phyloP scores from a whole-genome alignment of 345 rosid genomes.

The Zanthoxylum bungeanum region DNA sequence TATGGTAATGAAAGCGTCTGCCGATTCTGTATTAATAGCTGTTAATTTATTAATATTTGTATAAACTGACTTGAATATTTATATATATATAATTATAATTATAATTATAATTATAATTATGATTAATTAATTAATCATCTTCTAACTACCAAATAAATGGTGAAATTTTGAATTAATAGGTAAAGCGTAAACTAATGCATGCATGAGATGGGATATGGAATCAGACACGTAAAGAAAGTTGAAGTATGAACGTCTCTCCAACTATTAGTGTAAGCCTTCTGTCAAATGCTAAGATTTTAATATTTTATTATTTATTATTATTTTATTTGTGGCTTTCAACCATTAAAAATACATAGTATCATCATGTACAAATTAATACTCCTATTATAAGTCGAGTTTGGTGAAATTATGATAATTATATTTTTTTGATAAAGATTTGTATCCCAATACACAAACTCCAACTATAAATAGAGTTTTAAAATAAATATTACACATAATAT shows the following conservation, averaged over 20 bases:
- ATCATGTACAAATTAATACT: too few relatives aligned
- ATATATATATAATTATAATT: too few relatives aligned
- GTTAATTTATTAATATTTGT: background rate
- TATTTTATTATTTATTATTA: too few relatives aligned
- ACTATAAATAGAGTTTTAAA: too few relatives aligned
- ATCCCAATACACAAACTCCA: too few relatives aligned
- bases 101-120: too few relatives aligned
- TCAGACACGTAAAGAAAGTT: background rate
- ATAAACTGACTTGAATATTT: background rate
- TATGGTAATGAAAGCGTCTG: too few relatives aligned
- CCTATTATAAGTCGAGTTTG: too few relatives aligned
- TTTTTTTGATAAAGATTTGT: background rate
- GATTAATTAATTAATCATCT: background rate
- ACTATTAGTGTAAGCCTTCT: background rate
- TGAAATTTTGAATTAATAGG: background rate
- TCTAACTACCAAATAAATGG: background rate
- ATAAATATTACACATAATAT: too few relatives aligned
- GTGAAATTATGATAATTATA: too few relatives aligned
- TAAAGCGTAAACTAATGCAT: background rate
- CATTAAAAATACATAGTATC: too few relatives aligned
- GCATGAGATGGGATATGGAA: background rate
- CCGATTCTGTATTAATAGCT: background rate
- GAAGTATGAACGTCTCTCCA: conserved; percentile 7
- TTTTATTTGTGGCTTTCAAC: background rate
- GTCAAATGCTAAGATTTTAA: background rate